phyloP scores from a whole-genome alignment of 2,329 filamentous ascomycete genomes.

The Orbilia oligospora region DNA sequence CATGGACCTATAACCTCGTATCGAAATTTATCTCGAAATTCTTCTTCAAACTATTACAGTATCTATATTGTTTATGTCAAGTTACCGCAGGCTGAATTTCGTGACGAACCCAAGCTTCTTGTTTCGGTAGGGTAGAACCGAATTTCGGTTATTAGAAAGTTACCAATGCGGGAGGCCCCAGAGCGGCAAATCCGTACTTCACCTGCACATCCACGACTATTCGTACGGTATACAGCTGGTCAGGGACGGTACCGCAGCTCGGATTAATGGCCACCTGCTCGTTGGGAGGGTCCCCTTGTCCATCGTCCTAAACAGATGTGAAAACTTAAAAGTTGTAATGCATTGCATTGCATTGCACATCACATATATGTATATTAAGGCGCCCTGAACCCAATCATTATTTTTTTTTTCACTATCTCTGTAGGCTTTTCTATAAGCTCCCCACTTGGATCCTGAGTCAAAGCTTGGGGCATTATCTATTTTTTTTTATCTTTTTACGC shows the following conservation, averaged over 20 bases:
- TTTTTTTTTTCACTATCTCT: neutral
- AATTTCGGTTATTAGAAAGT: conserved; percentile 13
- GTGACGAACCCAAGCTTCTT: conserved; percentile 13
- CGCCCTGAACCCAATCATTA: neutral
- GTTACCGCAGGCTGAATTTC: neutral
- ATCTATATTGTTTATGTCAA: neutral
- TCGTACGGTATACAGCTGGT: conserved; percentile 11
- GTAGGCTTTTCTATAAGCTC: neutral
- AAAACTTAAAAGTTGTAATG: neutral
- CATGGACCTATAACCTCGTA: neutral
- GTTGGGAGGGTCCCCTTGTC: neutral
- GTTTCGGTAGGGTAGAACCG: conserved; percentile 18
- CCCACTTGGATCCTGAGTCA: neutral
- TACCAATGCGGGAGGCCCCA: conserved; percentile 21
- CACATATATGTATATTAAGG: conserved; percentile 6
- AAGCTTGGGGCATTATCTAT: neutral
- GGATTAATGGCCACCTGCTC: neutral
- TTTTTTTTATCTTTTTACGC: neutral
- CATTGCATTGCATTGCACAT: neutral
- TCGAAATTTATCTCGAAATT: neutral
- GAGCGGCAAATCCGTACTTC: conserved; percentile 13
- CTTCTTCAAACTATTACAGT: neutral
- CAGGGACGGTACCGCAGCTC: neutral
- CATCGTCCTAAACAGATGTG: neutral
- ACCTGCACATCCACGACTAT: conserved; percentile 19